A percentile compares a stretch with the other conserved stretches of the same genome.
These are phyloP conservation scores for Sugiyamaella paludigena DNA, from an alignment of 1,139 yeast species.

Conservation along the genomic window DNA sequence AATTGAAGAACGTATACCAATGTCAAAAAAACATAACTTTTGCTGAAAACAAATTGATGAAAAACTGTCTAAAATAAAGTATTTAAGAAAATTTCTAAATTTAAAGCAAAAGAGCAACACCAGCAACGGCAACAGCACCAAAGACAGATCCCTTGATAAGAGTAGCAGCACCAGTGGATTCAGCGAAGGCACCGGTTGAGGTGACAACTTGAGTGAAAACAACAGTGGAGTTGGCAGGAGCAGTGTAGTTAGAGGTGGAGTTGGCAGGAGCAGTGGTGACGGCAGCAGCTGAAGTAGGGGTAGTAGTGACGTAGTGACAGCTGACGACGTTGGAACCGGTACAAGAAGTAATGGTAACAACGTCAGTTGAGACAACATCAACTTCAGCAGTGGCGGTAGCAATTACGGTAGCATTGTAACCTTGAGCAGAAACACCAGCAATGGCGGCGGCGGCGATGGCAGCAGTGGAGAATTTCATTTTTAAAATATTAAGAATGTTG, in stretches of 20 bases:
- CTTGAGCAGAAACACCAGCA: conserved; percentile 19
- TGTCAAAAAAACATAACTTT: too few species aligned
- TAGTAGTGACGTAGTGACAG: conserved; percentile 26
- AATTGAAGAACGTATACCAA: not conserved
- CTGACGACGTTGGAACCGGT: conserved; percentile 28
- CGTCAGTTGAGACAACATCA: conserved; percentile 20
- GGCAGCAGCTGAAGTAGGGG: conserved; percentile 18
- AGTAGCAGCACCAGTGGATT: conserved; percentile 13
- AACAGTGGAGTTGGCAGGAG: conserved; percentile 14
- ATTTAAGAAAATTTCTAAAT: conserved; percentile 1
- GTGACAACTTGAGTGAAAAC: conserved; percentile 24
- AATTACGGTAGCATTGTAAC: conserved; percentile 11
- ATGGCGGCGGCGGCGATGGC: conserved; percentile 20
- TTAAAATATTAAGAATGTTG: conserved; percentile 5
- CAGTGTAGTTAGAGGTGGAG: conserved; percentile 17
- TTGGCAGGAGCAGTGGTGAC: conserved; percentile 19
- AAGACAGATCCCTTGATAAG: conserved; percentile 16
- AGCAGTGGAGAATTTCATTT: conserved; percentile 19
- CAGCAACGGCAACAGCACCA: conserved; percentile 21
- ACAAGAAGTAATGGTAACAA: conserved; percentile 26
- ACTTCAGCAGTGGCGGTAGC: conserved; percentile 19
- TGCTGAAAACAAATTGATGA: not conserved
- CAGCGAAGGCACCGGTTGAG: conserved; percentile 22
- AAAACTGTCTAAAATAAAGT: conserved; percentile 10
- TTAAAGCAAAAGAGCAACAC: conserved; percentile 23